Evolutionary conservation across 2,329 filamentous ascomycete genomes (phyloP).

Genomic region (Microthyrium microscopicum): DNA sequence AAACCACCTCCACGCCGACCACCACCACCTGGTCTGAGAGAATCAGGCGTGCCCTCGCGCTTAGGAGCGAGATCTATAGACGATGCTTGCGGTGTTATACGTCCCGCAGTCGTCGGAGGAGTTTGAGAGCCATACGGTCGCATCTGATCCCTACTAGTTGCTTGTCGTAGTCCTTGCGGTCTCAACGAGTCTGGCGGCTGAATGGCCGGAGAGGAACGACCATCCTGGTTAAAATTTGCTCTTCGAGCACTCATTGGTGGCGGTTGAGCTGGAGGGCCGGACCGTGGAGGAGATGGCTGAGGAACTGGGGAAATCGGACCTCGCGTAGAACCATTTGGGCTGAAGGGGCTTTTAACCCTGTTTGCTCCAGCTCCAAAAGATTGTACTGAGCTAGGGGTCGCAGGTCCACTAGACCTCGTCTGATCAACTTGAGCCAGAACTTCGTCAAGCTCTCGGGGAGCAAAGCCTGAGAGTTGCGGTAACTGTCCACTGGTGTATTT

Average conservation of each 20-base stretch:
- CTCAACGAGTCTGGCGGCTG: slow-evolving; percentile 2
- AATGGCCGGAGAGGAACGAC: too few species aligned
- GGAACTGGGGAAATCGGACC: too few species aligned
- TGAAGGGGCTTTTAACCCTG: slow-evolving; percentile 1
- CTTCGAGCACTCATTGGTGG: too few species aligned
- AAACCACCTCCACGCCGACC: not conserved
- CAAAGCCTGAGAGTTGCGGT: slow-evolving; percentile 70
- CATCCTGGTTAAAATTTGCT: too few species aligned
- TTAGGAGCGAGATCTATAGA: slow-evolving; percentile 17
- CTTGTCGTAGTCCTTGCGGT: slow-evolving; percentile 12
- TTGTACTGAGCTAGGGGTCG: too few species aligned
- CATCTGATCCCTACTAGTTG: slow-evolving; percentile 12
- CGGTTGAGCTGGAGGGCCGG: too few species aligned
- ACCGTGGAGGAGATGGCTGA: too few species aligned
- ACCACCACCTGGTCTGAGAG: not conserved
- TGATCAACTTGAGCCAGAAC: too few species aligned
- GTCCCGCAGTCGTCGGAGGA: slow-evolving; percentile 15
- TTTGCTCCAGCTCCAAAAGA: too few species aligned
- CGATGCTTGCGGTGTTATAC: slow-evolving; percentile 24
- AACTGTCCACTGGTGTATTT: slow-evolving; percentile 85
- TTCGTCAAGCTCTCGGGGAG: slow-evolving; percentile 58
- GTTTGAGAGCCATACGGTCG: slow-evolving; percentile 8
- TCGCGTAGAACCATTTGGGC: too few species aligned
- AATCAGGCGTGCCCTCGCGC: slow-evolving; percentile 12
- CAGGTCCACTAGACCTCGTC: not conserved